phyloP scores from a whole-genome alignment of 163 green algal genomes.

The Dunaliella salina region DNA sequence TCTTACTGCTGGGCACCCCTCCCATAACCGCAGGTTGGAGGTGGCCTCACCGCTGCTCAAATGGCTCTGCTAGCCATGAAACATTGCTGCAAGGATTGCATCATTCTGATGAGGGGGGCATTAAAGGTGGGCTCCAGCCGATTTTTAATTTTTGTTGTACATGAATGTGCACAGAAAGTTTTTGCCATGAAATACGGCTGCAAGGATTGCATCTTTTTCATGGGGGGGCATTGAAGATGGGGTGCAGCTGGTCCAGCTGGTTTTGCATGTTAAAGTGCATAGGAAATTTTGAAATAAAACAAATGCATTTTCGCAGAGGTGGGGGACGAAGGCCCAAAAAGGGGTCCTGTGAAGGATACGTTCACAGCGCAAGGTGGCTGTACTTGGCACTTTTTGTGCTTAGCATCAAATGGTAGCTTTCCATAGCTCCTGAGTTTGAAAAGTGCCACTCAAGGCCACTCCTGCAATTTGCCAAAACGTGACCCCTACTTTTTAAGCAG shows the following conservation, averaged over 20 bases:
- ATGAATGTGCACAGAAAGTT: neutral
- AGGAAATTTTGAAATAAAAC: no score
- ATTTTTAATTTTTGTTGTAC: neutral
- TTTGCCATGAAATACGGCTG: neutral
- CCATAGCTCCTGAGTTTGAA: no score
- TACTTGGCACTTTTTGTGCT: no score
- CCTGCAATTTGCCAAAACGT: no score
- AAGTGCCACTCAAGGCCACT: no score
- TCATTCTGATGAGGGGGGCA: neutral
- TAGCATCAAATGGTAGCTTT: no score
- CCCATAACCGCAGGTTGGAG: neutral
- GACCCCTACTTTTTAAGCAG: no score
- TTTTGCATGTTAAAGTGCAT: neutral
- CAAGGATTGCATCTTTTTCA: neutral
- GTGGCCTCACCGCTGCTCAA: neutral
- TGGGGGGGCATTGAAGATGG: neutral
- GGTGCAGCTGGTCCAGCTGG: neutral
- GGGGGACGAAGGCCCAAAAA: no score
- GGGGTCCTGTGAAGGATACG: no score
- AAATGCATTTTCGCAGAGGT: no score
- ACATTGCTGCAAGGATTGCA: neutral
- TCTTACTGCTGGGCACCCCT: neutral
- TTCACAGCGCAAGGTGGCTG: no score
- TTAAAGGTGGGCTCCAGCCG: neutral
- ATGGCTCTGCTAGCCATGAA: neutral